These are phyloP conservation scores for Pezizomycotina sp. DNA, from an alignment of 2,329 filamentous ascomycete genomes.

Conservation along the genomic window DNA sequence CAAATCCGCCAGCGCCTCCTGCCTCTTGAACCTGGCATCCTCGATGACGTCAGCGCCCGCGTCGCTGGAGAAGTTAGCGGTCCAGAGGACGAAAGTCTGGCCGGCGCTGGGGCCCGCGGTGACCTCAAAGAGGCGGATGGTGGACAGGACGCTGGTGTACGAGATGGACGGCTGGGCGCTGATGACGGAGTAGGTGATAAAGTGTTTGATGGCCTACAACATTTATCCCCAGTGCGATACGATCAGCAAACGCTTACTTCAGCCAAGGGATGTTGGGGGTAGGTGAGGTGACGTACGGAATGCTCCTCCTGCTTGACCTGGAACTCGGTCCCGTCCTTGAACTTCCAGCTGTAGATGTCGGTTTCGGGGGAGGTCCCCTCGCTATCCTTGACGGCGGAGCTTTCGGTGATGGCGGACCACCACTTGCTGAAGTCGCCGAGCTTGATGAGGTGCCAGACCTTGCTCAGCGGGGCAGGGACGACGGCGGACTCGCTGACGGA, in stretches of 20 bases:
- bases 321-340: constrained; percentile 50
- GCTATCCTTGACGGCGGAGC: constrained; percentile 49
- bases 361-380: constrained; percentile 46
- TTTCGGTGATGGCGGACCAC: constrained; percentile 46
- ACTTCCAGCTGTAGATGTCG: constrained; percentile 36
- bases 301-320: constrained; percentile 65
- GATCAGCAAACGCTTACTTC: neutral
- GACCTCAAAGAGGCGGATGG: constrained; percentile 47
- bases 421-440: constrained; percentile 52
- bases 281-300: constrained; percentile 33
- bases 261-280: neutral
- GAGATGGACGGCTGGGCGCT: constrained; percentile 46
- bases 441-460: constrained; percentile 62
- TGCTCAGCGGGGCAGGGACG: constrained; percentile 48
- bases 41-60: constrained; percentile 55
- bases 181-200: constrained; percentile 59
- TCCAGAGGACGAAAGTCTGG: constrained; percentile 53
- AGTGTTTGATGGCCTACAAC: constrained; percentile 49
- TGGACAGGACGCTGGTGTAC: constrained; percentile 51
- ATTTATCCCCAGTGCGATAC: neutral
- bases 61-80: constrained; percentile 52
- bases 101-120: constrained; percentile 49
- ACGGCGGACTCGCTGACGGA: constrained; percentile 50
- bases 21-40: constrained; percentile 61
- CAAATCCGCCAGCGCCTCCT: constrained; percentile 51